Base-by-base conservation (phyloP, 176 grass and related monocot genomes). In the Ensete glaucum region DNA sequence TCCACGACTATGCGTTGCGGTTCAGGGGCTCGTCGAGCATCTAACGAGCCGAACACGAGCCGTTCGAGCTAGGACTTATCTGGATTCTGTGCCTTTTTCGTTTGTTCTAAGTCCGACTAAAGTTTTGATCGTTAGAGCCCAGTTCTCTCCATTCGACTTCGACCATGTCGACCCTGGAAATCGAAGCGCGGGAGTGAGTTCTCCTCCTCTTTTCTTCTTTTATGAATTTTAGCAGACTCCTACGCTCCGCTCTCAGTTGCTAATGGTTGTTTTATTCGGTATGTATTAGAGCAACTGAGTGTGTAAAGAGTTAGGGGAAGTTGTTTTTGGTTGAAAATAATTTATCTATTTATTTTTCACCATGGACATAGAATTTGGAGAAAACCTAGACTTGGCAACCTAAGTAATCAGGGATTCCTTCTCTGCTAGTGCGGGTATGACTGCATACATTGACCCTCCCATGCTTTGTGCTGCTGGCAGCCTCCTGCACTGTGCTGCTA, bases 161-260 rank as follows among this genome's bases (percentile, higher is more conserved):
- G 16, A 50, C 10, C 43, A 70, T 70, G 78, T 99, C 95, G n/a
- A 81, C 95, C 69, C 84, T 99, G 64, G 90, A 99, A 82, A 99
- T 94, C 76, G 95, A 99, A 86, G 95, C 90, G 75, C 84, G 88
- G 60, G 95, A 98, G 95, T 99, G 94, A 66, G 95, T n/a, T 53
- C 50, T 5, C 54, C 64, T 78, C 53, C 11, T 19, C 10, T 5
- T 54, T 15, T 17, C 74, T 58, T 24, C 16, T 71, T 11, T 43
- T 20, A 16, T 43, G 7, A 50, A n/a, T 59, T 0, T 52, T 9
- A 20, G 12, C 22, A 26, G 2, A 3, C 85, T 77, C 85, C 48
- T 14, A 16, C 4, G 34, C 34, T 43, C 34, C 34, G 34, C 34
- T 43, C 27, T 62, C 22, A 8, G 23, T 50, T 6, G 13, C 34